Base-by-base conservation (phyloP, 176 grass and related monocot genomes). In the Lolium multiflorum region DNA sequence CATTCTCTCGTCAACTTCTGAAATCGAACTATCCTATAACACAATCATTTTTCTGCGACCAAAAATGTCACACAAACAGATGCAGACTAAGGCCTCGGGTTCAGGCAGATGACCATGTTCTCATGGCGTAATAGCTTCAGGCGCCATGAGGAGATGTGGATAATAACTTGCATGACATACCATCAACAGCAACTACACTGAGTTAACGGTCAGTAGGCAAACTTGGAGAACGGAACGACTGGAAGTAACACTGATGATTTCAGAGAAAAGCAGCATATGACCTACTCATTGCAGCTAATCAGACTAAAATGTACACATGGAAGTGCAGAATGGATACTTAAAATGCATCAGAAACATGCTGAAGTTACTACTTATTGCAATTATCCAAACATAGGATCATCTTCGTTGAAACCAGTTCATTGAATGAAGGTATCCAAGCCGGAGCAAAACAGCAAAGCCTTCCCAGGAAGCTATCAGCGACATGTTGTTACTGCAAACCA, bases 311-410 rank as follows among this genome's bases (percentile, higher is more conserved):
- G 0, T 9, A 68, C 64, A 18, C 35, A 39, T 0, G 5, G 5
- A 69, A 39, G 15, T 31, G 48, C 48, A 76, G 24, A 76, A 52
- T 17, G 14, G 1, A 31, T 74, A 74, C 71, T 75, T 26, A 51
- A 75, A 75, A 28, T 75, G 72, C 14, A 77, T n/a, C 26, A 57
- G 16, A 73, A 86, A 44, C 65, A 81, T 41, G 20, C 20, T 69
- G 71, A 37, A 69, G 64, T 43, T 43, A 8, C 77, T 59, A 35
- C 13, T 20, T 71, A 71, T 52, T 79, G 54, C 9, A 64, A 58
- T 18, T 12, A 65, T 65, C 20, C 50, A 21, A 61, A 9, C 61
- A 38, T 20, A 10, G 59, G 54, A 21, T 20, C 74, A 71, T 84
- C n/a, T 46, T 66, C 4, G 5, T 5, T 57, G 2, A 7, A 80